A percentile compares a stretch with the other conserved stretches of the same genome.
These are phyloP conservation scores for Isabelozyma gotoi DNA, from an alignment of 805 yeast genomes.

Conservation along the genomic window DNA sequence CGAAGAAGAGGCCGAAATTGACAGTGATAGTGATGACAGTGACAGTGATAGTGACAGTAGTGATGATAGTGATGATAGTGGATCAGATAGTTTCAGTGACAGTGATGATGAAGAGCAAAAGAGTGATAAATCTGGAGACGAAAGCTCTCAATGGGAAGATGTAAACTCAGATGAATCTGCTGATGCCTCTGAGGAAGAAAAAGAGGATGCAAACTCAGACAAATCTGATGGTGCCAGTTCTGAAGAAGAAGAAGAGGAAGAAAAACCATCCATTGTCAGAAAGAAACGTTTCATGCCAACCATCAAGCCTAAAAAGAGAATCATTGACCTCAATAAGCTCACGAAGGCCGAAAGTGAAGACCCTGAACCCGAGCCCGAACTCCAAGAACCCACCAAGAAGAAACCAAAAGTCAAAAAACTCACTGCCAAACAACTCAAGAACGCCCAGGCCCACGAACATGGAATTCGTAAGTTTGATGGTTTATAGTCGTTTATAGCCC, in stretches of 20 bases:
- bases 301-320: slow-evolving; percentile 15
- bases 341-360: slow-evolving; percentile 5
- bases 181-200: slow-evolving; percentile 11
- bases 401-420: slow-evolving; percentile 33
- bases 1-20: slow-evolving; percentile 13
- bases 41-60: slow-evolving; percentile 21
- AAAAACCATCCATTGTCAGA: slow-evolving; percentile 10
- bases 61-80: slow-evolving; percentile 13
- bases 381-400: slow-evolving; percentile 23
- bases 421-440: slow-evolving; percentile 46
- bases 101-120: slow-evolving; percentile 15
- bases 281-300: slow-evolving; percentile 10
- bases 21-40: slow-evolving; percentile 23
- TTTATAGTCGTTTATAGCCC: slow-evolving; percentile 30
- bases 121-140: slow-evolving; percentile 2
- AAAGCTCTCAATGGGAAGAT: slow-evolving; percentile 7
- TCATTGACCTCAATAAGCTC: slow-evolving; percentile 18
- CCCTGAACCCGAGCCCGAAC: slow-evolving; percentile 11
- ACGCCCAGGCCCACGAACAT: slow-evolving; percentile 54
- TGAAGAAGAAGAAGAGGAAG: slow-evolving; percentile 8
- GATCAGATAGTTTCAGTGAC: slow-evolving; percentile 24
- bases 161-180: slow-evolving; percentile 9
- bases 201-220: slow-evolving; percentile 8
- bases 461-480: slow-evolving; percentile 69
- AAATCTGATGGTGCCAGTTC: slow-evolving; percentile 8